Percentiles rank a stretch among this genome's conserved stretches.
Evolutionary conservation across 73 alveolate species (phyloP).

Genomic region (Stentor coeruleus): DNA sequence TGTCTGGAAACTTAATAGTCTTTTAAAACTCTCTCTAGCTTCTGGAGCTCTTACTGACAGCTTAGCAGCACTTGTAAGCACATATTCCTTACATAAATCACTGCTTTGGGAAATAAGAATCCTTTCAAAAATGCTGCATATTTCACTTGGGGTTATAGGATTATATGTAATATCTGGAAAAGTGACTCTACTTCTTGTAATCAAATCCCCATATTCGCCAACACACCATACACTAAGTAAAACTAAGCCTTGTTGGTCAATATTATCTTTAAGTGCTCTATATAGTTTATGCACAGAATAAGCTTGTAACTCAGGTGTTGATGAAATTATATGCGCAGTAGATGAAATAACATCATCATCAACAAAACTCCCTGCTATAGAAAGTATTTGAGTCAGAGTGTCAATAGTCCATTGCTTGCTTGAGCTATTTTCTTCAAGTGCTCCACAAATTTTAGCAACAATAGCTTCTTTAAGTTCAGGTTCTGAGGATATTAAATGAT

Average conservation of each 20-base stretch:
- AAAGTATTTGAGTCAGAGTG: constrained; percentile 77
- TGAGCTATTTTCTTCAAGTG: constrained; percentile 82
- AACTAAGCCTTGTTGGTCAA: constrained; percentile 53
- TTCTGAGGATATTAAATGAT: constrained; percentile 83
- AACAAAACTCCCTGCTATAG: constrained; percentile 80
- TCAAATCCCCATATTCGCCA: constrained; percentile 71
- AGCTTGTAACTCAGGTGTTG: constrained; percentile 71
- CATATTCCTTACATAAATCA: constrained; percentile 29
- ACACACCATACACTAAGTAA: constrained; percentile 62
- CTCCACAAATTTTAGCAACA: constrained; percentile 75
- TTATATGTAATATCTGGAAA: constrained; percentile 43
- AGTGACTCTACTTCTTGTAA: constrained; percentile 43
- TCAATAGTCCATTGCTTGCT: constrained; percentile 86
- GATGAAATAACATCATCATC: constrained; percentile 71
- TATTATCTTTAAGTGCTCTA: constrained; percentile 51
- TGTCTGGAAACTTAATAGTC: constrained; percentile 27
- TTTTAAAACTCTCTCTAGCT: constrained; percentile 23
- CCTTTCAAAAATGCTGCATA: constrained; percentile 32
- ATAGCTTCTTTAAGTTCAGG: constrained; percentile 89
- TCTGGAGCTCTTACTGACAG: constrained; percentile 44
- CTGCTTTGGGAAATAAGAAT: constrained; percentile 22
- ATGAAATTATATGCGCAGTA: constrained; percentile 52
- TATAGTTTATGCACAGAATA: constrained; percentile 60
- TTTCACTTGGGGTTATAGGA: constrained; percentile 46
- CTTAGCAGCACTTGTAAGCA: constrained; percentile 54